A percentile compares a stretch with the other conserved stretches of the same genome.
Conservation (phyloP, 176 grass and related monocot genomes). For the Avena eriantha region DNA sequence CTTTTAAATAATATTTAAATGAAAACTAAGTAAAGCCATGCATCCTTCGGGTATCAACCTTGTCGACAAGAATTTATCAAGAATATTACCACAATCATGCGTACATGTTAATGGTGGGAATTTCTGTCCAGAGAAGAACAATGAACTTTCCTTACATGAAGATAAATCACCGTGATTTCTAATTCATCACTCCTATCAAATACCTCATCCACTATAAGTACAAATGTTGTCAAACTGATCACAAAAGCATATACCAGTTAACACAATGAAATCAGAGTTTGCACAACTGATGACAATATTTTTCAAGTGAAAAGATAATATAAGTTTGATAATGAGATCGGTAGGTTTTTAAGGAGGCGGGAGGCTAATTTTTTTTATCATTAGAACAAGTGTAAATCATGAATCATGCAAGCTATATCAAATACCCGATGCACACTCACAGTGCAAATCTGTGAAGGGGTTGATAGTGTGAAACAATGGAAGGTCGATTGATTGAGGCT, state of each 20-base stretch:
- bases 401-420: slow-evolving; percentile 22
- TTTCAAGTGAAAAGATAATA: slow-evolving; percentile 12
- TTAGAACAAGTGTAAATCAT: neutral
- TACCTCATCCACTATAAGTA: too few species aligned
- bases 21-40: too few species aligned
- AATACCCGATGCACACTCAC: slow-evolving; percentile 66
- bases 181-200: too few species aligned
- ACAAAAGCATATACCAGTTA: neutral
- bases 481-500: slow-evolving; percentile 84
- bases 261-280: slow-evolving; percentile 1
- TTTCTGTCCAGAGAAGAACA: too few species aligned
- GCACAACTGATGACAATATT: neutral
- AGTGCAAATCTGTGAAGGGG: slow-evolving; percentile 80
- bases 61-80: too few species aligned
- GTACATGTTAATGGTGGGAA: too few species aligned
- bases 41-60: too few species aligned
- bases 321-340: neutral
- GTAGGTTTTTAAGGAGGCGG: neutral
- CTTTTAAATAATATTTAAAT: too few species aligned
- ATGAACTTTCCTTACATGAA: too few species aligned
- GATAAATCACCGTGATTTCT: too few species aligned
- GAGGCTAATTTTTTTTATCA: neutral
- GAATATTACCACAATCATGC: too few species aligned
- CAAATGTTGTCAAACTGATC: neutral
- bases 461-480: slow-evolving; percentile 89